phyloP scores from a whole-genome alignment of 2,329 filamentous ascomycete genomes.

The Fusarium haematococcum region DNA sequence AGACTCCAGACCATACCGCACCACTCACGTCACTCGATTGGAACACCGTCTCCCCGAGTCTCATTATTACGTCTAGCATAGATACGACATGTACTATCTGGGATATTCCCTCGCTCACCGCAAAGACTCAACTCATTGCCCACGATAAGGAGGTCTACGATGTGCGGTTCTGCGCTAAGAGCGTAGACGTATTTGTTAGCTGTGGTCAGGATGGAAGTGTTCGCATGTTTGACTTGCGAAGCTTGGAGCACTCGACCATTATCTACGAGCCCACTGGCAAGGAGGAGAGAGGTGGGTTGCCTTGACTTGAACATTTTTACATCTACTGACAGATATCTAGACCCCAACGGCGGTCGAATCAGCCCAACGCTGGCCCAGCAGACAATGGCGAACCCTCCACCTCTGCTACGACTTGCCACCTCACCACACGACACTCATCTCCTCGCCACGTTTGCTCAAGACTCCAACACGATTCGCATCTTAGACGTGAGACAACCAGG shows the following conservation, averaged over 20 bases:
- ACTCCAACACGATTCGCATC: conserved; percentile 92
- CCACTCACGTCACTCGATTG: conserved; percentile 96
- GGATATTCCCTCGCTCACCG: conserved; percentile 97
- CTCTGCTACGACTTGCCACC: conserved; percentile 83
- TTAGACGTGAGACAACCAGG: conserved; percentile 96
- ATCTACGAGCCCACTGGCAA: conserved; percentile 98
- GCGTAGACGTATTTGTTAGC: conserved; percentile 98
- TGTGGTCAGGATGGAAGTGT: conserved; percentile 98
- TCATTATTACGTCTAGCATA: conserved; percentile 99
- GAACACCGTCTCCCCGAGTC: conserved; percentile 95
- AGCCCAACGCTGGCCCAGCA: conserved; percentile 82
- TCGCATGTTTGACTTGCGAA: conserved; percentile 97
- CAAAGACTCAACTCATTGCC: conserved; percentile 97
- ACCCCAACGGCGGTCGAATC: conserved; percentile 70
- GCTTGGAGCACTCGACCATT: conserved; percentile 97
- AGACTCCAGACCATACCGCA: conserved; percentile 97
- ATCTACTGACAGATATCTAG: conserved; percentile 48
- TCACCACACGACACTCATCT: conserved; percentile 96
- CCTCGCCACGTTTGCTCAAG: conserved; percentile 95
- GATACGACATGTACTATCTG: conserved; percentile 99
- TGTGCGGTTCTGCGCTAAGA: conserved; percentile 97
- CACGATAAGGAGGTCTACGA: conserved; percentile 99
- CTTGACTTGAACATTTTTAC: neutral
- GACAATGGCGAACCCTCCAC: conserved; percentile 81
- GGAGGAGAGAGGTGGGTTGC: conserved; percentile 72